Conservation (phyloP, 2,329 filamentous ascomycete species). For the Dissoconium aciculare region DNA sequence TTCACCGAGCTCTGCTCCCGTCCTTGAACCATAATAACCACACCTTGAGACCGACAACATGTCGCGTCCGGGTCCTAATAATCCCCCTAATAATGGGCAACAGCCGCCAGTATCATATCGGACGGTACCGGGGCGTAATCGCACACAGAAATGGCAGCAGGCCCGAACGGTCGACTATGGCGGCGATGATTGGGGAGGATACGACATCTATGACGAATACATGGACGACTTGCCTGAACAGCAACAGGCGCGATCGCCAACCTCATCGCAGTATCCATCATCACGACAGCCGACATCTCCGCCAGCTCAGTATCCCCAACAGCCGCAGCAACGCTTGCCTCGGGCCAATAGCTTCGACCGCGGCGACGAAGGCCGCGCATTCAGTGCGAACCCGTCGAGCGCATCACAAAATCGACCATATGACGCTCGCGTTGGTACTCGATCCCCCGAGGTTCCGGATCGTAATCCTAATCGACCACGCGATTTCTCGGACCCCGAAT, state of each 20-base stretch:
- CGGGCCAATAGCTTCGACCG: conserved; percentile 37
- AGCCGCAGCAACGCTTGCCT: conserved; percentile 21
- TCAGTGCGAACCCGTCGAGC: conserved; percentile 18
- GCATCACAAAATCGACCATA: too few relatives aligned
- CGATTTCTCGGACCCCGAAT: conserved; percentile 39
- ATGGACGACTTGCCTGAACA: conserved; percentile 35
- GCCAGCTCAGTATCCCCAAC: not conserved
- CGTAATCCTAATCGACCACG: conserved; percentile 13
- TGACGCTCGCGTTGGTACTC: too few relatives aligned
- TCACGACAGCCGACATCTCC: conserved; percentile 5
- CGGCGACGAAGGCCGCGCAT: conserved; percentile 38
- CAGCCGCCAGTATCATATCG: conserved; percentile 48
- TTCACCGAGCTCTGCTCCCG: too few relatives aligned
- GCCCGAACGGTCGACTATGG: conserved; percentile 78
- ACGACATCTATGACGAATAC: conserved; percentile 41
- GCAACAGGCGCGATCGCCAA: conserved; percentile 24
- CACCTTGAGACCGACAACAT: conserved; percentile 7
- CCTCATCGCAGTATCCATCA: conserved; percentile 30
- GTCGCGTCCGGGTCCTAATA: conserved; percentile 8
- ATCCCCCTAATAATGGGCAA: not conserved
- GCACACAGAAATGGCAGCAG: conserved; percentile 91
- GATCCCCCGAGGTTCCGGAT: too few relatives aligned
- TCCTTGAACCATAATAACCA: not conserved
- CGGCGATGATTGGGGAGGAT: conserved; percentile 81
- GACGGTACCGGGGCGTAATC: conserved; percentile 72